Conservation (phyloP, 768 basidiomycete species). For the Podaxis carcinomalis region DNA sequence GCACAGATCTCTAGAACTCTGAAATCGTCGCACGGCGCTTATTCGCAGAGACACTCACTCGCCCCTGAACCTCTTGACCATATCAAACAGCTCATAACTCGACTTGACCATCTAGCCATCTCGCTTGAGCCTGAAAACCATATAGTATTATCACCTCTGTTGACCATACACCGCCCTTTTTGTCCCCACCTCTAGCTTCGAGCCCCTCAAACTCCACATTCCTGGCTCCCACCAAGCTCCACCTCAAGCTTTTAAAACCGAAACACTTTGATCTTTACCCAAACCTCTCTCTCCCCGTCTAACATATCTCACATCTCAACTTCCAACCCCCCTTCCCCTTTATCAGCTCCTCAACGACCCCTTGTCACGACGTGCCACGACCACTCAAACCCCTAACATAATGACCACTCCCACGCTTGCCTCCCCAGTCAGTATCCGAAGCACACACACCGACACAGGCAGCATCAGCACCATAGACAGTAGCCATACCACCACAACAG, state of each 20-base stretch:
- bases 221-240: neutral
- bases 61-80: neutral
- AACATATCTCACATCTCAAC: neutral
- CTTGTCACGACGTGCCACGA: neutral
- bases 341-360: neutral
- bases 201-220: neutral
- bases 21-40: neutral
- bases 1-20: neutral
- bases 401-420: neutral
- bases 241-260: neutral
- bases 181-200: neutral
- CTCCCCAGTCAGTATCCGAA: neutral
- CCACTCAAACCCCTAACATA: neutral
- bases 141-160: neutral
- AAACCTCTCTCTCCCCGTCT: neutral
- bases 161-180: neutral
- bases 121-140: neutral
- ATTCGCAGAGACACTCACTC: neutral
- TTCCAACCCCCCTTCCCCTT: neutral
- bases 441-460: neutral
- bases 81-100: neutral
- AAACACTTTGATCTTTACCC: neutral
- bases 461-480: neutral
- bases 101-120: neutral
- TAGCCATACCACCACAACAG: neutral